A percentile compares a stretch with the other conserved stretches of the same genome.
Conservation (phyloP, 2,329 filamentous ascomycete genomes). For the Fusarium nematophilum region DNA sequence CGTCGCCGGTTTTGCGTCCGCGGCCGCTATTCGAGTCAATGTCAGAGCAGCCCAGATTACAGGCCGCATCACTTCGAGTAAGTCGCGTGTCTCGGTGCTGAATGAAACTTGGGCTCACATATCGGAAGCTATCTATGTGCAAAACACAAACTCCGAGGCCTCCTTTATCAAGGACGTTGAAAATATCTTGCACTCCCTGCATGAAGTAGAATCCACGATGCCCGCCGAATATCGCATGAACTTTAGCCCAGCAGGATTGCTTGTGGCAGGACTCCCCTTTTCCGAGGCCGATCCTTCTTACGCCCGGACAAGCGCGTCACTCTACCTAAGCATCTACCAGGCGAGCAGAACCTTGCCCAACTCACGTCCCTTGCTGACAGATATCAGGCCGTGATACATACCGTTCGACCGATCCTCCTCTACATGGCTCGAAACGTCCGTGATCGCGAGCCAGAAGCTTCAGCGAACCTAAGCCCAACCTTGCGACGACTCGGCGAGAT, state of each 20-base stretch:
- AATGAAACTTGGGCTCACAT: too few relatives aligned
- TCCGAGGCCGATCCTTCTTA: conserved; percentile 7
- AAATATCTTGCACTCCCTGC: conserved; percentile 24
- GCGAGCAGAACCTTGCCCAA: not conserved
- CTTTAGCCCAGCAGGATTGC: conserved; percentile 7
- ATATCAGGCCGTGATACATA: conserved; percentile 22
- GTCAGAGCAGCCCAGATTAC: conserved; percentile 23
- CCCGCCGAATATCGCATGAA: conserved; percentile 19
- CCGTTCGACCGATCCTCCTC: conserved; percentile 23
- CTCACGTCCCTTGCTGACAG: not conserved
- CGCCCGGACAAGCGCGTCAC: conserved; percentile 23
- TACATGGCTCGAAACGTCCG: conserved; percentile 27
- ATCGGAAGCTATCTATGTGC: conserved; percentile 28
- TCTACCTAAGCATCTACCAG: conserved; percentile 26
- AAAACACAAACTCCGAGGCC: conserved; percentile 14
- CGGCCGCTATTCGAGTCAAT: conserved; percentile 25
- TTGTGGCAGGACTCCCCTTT: conserved; percentile 2
- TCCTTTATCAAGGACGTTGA: conserved; percentile 29
- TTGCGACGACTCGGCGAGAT: conserved; percentile 29
- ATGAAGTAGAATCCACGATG: conserved; percentile 25
- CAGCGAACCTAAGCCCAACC: conserved; percentile 13
- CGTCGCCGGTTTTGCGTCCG: conserved; percentile 19
- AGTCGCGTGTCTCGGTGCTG: not conserved
- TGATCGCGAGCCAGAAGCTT: conserved; percentile 6
- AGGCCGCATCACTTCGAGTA: conserved; percentile 25